phyloP scores from a whole-genome alignment of 129 eudicot genomes.

The Ambrosia artemisiifolia region DNA sequence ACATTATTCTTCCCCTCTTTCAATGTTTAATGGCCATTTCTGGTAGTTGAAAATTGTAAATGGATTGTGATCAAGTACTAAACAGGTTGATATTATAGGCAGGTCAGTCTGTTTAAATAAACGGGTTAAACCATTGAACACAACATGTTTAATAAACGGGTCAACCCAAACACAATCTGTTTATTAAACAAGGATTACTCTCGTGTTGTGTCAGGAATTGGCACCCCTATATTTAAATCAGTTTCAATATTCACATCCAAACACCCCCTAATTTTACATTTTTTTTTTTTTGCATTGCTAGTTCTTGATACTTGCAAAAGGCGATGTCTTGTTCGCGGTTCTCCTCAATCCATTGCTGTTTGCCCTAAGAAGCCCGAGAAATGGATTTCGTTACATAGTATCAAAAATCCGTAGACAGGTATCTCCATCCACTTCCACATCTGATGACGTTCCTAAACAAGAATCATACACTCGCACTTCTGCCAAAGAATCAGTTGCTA shows the following conservation, averaged over 20 bases:
- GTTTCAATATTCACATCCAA: background rate
- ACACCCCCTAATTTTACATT: background rate
- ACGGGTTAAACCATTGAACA: background rate
- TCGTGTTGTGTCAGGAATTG: background rate
- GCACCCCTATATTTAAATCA: background rate
- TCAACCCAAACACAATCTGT: background rate
- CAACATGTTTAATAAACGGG: background rate
- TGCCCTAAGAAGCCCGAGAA: slow-evolving; percentile 54
- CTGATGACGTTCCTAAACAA: slow-evolving; percentile 27
- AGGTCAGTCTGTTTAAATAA: background rate
- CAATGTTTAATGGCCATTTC: background rate
- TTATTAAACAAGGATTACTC: background rate
- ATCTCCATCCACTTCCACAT: slow-evolving; percentile 30
- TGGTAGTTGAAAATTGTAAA: background rate
- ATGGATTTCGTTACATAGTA: slow-evolving; percentile 43
- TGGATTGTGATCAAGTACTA: background rate
- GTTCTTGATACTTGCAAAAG: slow-evolving; percentile 69
- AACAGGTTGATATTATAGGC: background rate
- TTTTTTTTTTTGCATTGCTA: slow-evolving; percentile 25
- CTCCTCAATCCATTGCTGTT: slow-evolving; percentile 65
- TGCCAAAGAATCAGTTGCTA: slow-evolving; percentile 68
- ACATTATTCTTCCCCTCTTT: slow-evolving; percentile 12
- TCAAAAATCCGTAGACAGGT: slow-evolving; percentile 39
- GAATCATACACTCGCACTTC: slow-evolving; percentile 41
- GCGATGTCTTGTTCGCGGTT: slow-evolving; percentile 71